Base-by-base conservation (phyloP, 768 basidiomycete genomes). In the Clitopilus passeckerianus region DNA sequence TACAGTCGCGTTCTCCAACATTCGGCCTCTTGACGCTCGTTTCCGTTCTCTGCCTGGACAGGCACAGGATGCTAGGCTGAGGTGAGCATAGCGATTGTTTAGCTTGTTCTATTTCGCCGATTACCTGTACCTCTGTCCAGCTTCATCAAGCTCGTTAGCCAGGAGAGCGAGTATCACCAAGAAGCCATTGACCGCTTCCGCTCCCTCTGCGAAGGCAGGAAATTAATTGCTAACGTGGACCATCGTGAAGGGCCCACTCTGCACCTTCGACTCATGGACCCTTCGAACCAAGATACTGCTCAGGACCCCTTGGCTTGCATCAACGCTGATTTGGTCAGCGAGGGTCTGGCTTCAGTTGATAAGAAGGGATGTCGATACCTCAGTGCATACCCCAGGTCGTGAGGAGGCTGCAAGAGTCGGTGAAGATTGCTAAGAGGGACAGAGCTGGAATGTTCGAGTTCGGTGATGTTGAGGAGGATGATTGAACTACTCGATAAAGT, bases 141-240 rank as follows among this genome's bases (percentile, higher is more conserved):
- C 69, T 98, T 98, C 70, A 78, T 98, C 61, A 93, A 90, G 70
- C 82, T 96, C 34, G 86, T 87, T 18, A 85, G 85, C 16, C 75
- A 85, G 8, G 86, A 89, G 8, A 94, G 88, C 71, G 97, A 99
- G 61, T 97, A 98, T 73, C 85, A 89, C 54, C 68, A 75, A 0
- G 96, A 98, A 59, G 90, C 95, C 3, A 70, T 94, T 53, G 89
- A 92, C 54, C 87, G 91, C 54, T 98, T 98, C 86, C 85, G 88
- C 23, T 72, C 81, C 15, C 77, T 95, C 18, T 91, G 90, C 64
- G 94, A 95, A 73, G 93, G 93, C n/a, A 89, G 94, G 57, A 95
- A 95, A 68, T 81, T 98, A n/a, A 78, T 98, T 54, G 97, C 95
- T n/a, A 98, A 95, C 74, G 78, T 95, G 59, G 97, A 99, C 71